Conservation (phyloP, 2,329 filamentous ascomycete genomes). For the Ceratocystis colombiana region DNA sequence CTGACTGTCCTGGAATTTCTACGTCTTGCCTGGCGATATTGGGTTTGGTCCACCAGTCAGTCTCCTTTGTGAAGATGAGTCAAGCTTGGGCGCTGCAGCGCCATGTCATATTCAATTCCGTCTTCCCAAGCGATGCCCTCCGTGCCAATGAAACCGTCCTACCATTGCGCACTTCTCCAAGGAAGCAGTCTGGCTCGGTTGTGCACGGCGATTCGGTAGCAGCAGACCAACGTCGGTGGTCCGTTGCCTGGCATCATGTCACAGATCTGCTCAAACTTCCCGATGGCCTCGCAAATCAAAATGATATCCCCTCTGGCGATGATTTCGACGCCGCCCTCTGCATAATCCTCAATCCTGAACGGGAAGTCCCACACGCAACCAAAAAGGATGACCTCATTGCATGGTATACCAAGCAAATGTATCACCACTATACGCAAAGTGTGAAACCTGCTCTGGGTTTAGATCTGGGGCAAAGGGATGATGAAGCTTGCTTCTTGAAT, state of each 20-base stretch:
- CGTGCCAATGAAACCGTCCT: constrained; percentile 27
- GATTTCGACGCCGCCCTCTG: constrained; percentile 44
- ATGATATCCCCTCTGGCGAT: constrained; percentile 32
- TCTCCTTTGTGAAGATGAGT: constrained; percentile 11
- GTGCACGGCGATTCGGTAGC: constrained; percentile 25
- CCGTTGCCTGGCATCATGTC: constrained; percentile 53
- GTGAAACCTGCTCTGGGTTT: constrained; percentile 49
- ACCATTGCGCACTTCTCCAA: constrained; percentile 22
- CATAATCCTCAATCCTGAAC: constrained; percentile 43
- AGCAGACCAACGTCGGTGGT: constrained; percentile 47
- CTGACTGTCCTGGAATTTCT: not conserved
- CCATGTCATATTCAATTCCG: constrained; percentile 44
- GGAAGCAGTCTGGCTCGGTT: constrained; percentile 15
- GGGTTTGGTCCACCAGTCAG: not conserved
- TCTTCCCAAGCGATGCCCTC: constrained; percentile 45
- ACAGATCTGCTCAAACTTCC: constrained; percentile 49
- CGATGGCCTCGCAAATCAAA: not conserved
- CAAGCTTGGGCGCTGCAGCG: constrained; percentile 33
- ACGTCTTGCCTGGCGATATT: not conserved
- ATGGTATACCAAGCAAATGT: constrained; percentile 53
- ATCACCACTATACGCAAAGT: constrained; percentile 50
- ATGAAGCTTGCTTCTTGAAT: constrained; percentile 16
- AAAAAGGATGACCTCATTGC: constrained; percentile 47
- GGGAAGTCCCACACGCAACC: constrained; percentile 40
- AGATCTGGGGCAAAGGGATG: constrained; percentile 44